phyloP scores from a whole-genome alignment of 2,329 filamentous ascomycete species.

The Drechslerella coelobrocha region DNA sequence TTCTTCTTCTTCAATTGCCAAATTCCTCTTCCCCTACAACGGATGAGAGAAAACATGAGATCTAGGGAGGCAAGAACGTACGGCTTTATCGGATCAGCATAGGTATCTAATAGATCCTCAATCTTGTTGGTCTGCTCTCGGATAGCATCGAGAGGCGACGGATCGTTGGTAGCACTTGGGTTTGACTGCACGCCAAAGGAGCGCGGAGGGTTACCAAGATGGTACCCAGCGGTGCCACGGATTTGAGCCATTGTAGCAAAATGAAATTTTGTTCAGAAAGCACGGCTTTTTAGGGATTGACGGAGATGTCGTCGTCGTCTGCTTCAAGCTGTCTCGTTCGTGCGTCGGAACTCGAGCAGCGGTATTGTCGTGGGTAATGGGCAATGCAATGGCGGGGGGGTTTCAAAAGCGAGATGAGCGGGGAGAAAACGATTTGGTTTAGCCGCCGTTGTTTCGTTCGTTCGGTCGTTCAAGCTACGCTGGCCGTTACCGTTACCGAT shows the following conservation, averaged over 20 bases:
- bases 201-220: slow-evolving; percentile 57
- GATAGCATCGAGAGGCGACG: slow-evolving; percentile 78
- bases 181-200: slow-evolving; percentile 57
- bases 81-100: slow-evolving; percentile 93
- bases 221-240: slow-evolving; percentile 63
- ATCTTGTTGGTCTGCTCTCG: slow-evolving; percentile 97
- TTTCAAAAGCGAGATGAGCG: not conserved
- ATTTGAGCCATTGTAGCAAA: slow-evolving; percentile 64
- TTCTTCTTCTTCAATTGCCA: slow-evolving; percentile 48
- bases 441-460: not conserved
- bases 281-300: not conserved
- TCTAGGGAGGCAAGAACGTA: slow-evolving; percentile 65
- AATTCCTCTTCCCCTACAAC: no score
- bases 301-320: not conserved
- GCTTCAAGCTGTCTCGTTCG: not conserved
- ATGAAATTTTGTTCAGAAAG: not conserved
- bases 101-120: slow-evolving; percentile 85
- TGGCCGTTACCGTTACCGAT: not conserved
- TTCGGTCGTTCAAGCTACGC: not conserved
- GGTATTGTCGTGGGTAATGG: not conserved
- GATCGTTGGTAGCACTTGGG: slow-evolving; percentile 56
- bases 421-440: not conserved
- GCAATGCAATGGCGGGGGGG: not conserved
- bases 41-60: no score
- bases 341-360: not conserved